Evolutionary conservation across 306 rosid species (phyloP).

Genomic region (Glycine soja): DNA sequence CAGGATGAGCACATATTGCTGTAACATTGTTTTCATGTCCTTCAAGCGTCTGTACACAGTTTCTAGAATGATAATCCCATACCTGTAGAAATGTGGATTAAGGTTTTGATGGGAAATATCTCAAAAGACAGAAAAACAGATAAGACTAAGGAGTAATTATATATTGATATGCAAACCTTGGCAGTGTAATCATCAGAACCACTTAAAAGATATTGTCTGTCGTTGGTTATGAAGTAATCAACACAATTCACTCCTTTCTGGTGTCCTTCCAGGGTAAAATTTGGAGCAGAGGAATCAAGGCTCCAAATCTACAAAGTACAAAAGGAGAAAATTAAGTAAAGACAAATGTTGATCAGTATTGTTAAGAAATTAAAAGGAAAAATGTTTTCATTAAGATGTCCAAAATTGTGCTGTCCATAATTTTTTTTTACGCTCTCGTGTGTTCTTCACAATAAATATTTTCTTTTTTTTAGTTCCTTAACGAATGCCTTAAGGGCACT

Average conservation of each 20-base stretch:
- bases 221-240: conserved; percentile 54
- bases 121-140: conserved; percentile 1
- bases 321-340: not conserved
- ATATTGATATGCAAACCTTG: conserved; percentile 53
- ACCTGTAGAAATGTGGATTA: conserved; percentile 44
- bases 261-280: conserved; percentile 64
- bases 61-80: conserved; percentile 60
- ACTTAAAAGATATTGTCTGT: conserved; percentile 58
- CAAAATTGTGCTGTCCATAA: too few relatives aligned
- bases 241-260: conserved; percentile 66
- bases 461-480: too few relatives aligned
- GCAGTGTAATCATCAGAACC: conserved; percentile 73
- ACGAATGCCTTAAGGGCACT: too few relatives aligned
- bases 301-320: conserved; percentile 58
- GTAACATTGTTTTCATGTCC: conserved; percentile 67
- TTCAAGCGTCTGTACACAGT: conserved; percentile 59
- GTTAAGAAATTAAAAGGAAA: too few relatives aligned
- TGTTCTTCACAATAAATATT: too few relatives aligned
- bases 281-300: conserved; percentile 58
- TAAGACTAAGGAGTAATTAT: not conserved
- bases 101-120: not conserved
- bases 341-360: not conserved
- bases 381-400: too few relatives aligned
- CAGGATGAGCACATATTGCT: conserved; percentile 58
- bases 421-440: too few relatives aligned